Percentiles rank a stretch among this genome's conserved stretches.
Evolutionary conservation across 306 rosid genomes (phyloP).

Genomic region (Gastrolobium villosum): DNA sequence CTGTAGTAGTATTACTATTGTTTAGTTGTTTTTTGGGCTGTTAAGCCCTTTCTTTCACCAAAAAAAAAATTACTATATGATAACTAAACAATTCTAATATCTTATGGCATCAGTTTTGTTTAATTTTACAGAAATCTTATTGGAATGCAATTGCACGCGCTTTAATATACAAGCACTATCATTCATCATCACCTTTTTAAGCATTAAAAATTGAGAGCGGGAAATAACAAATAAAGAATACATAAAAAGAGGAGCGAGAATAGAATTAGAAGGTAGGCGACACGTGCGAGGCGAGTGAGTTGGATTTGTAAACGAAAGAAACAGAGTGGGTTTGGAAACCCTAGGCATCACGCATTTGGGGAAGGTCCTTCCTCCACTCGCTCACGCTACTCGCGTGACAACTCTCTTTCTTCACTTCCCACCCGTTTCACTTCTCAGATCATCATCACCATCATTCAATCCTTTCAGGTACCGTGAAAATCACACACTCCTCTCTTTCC

Average conservation of each 20-base stretch:
- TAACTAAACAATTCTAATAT: too few species aligned
- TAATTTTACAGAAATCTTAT: too few species aligned
- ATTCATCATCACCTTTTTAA: too few species aligned
- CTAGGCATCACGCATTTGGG: slow-evolving; percentile 49
- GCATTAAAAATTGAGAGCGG: background rate
- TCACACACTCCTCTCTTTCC: background rate
- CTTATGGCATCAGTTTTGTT: too few species aligned
- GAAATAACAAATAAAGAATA: background rate
- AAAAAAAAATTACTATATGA: too few species aligned
- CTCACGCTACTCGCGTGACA: slow-evolving; percentile 59
- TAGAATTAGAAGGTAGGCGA: slow-evolving; percentile 42
- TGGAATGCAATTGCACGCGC: too few species aligned
- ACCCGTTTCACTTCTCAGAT: slow-evolving; percentile 8
- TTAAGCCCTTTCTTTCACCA: too few species aligned
- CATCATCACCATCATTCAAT: slow-evolving; percentile 35
- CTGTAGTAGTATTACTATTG: too few species aligned
- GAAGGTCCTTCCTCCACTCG: slow-evolving; percentile 50
- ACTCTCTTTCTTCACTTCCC: background rate
- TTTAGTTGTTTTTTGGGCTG: too few species aligned
- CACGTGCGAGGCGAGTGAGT: slow-evolving; percentile 55
- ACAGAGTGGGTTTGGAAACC: slow-evolving; percentile 50
- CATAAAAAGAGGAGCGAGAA: background rate
- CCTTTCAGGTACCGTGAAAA: slow-evolving; percentile 33
- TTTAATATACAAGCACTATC: too few species aligned
- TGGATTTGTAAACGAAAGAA: slow-evolving; percentile 43